Conservation (phyloP, 345 rosid species). For the Pugionium cornutum region DNA sequence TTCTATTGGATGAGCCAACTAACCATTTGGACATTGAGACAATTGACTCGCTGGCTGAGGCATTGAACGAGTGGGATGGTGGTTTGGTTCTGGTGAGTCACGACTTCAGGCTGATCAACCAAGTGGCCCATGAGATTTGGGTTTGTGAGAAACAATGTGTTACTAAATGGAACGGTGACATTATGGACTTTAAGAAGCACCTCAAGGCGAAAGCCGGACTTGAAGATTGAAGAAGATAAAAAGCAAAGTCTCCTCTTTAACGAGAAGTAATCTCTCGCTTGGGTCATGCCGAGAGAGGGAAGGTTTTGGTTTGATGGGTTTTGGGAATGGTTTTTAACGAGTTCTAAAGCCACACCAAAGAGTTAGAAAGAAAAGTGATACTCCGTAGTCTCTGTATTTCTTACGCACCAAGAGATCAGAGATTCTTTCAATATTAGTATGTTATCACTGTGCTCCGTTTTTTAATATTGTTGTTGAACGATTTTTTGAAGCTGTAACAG, state of each 20-base stretch:
- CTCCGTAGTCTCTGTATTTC: not conserved
- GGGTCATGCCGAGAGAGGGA: constrained; percentile 26
- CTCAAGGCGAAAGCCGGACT: constrained; percentile 77
- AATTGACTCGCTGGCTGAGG: constrained; percentile 86
- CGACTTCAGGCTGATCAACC: constrained; percentile 87
- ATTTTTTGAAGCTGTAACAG: no score
- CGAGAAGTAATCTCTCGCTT: not conserved
- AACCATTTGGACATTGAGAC: constrained; percentile 98
- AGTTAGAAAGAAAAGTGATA: not conserved
- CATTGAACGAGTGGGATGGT: constrained; percentile 87
- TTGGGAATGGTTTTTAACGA: constrained; percentile 33
- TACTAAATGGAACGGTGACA: constrained; percentile 78
- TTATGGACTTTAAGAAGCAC: constrained; percentile 80
- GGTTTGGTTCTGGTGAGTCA: constrained; percentile 88
- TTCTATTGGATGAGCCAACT: constrained; percentile 92
- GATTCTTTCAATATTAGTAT: not conserved
- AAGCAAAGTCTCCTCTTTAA: constrained; percentile 14
- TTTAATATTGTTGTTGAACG: no score
- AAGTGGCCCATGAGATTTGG: constrained; percentile 89
- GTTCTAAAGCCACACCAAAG: constrained; percentile 28
- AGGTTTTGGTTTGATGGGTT: constrained; percentile 29
- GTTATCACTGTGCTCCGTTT: no score
- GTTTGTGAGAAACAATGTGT: constrained; percentile 75
- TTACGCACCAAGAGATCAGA: not conserved
- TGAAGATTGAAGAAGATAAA: constrained; percentile 26